Percentiles rank a stretch among this genome's conserved stretches.
phyloP scores from a whole-genome alignment of 2,329 filamentous ascomycete genomes.

The Cladosporium sp. region DNA sequence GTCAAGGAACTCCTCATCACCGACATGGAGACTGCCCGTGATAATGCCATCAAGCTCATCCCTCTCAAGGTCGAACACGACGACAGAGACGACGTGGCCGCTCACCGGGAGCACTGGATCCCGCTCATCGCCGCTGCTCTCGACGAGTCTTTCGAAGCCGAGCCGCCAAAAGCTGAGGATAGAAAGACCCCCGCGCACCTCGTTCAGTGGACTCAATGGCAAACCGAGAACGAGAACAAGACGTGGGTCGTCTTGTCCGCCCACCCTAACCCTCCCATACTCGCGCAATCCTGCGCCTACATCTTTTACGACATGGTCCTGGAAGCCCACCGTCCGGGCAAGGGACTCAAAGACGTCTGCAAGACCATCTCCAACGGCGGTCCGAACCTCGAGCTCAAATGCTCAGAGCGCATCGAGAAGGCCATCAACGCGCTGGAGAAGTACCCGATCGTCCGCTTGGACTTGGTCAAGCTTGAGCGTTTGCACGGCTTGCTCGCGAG shows the following conservation, averaged over 20 bases:
- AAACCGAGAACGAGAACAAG: conserved; percentile 1
- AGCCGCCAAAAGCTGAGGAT: background rate
- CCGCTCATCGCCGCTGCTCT: background rate
- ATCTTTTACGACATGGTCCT: background rate
- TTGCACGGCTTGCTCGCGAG: background rate
- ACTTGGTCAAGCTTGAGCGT: conserved; percentile 2
- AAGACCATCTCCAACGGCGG: conserved; percentile 1
- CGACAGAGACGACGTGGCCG: background rate
- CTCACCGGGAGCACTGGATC: background rate
- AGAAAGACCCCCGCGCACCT: background rate
- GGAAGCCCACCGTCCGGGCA: background rate
- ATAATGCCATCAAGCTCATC: background rate
- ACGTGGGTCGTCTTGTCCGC: background rate
- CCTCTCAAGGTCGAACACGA: background rate
- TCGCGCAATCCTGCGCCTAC: background rate
- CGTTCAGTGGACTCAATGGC: conserved; percentile 1
- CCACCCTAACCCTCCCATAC: background rate
- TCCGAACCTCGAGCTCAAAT: background rate
- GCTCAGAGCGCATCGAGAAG: background rate
- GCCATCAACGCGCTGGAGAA: background rate
- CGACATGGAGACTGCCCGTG: background rate
- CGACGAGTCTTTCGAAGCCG: background rate
- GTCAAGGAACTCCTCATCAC: background rate
- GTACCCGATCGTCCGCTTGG: background rate
- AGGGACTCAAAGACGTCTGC: background rate